These are phyloP conservation scores for Aphanoascus verrucosus DNA, from an alignment of 2,329 filamentous ascomycete species.

Conservation along the genomic window DNA sequence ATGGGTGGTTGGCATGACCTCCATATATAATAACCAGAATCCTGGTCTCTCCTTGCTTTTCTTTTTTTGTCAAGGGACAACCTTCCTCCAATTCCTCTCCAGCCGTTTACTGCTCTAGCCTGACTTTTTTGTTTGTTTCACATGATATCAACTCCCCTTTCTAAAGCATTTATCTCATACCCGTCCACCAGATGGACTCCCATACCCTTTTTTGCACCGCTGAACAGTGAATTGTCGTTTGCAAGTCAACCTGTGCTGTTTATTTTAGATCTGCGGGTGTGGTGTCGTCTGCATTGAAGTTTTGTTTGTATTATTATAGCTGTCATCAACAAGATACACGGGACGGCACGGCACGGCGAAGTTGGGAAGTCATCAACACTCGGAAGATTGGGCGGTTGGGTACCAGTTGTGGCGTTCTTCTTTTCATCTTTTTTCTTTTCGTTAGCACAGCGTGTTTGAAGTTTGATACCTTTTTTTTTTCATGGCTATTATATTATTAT, in stretches of 20 bases:
- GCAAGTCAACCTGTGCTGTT: constrained; percentile 2
- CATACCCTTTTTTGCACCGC: constrained; percentile 1
- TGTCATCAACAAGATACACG: constrained; percentile 11
- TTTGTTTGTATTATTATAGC: constrained; percentile 11
- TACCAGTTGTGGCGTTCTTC: constrained; percentile 13
- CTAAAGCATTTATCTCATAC: constrained; percentile 10
- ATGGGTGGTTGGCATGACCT: constrained; percentile 80
- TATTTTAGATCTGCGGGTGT: constrained; percentile 10
- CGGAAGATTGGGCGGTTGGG: constrained; percentile 9
- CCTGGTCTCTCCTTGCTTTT: constrained; percentile 16
- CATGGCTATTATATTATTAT: constrained; percentile 17
- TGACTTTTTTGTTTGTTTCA: constrained; percentile 10
- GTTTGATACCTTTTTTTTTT: constrained; percentile 13
- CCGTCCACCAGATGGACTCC: neutral
- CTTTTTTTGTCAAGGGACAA: constrained; percentile 13
- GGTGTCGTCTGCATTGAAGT: constrained; percentile 13
- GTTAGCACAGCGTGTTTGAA: constrained; percentile 10
- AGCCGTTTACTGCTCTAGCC: constrained; percentile 8
- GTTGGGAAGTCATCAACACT: constrained; percentile 10
- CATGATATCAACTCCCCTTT: constrained; percentile 4
- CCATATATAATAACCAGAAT: constrained; percentile 45
- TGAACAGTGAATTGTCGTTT: constrained; percentile 5
- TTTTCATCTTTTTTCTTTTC: constrained; percentile 10
- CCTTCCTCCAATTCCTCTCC: constrained; percentile 8
- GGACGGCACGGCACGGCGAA: constrained; percentile 15